Evolutionary conservation across 2,329 filamentous ascomycete genomes (phyloP), one percentile per base, ranked within the genome.

Genomic region (Verticillium nubilum): DNA sequence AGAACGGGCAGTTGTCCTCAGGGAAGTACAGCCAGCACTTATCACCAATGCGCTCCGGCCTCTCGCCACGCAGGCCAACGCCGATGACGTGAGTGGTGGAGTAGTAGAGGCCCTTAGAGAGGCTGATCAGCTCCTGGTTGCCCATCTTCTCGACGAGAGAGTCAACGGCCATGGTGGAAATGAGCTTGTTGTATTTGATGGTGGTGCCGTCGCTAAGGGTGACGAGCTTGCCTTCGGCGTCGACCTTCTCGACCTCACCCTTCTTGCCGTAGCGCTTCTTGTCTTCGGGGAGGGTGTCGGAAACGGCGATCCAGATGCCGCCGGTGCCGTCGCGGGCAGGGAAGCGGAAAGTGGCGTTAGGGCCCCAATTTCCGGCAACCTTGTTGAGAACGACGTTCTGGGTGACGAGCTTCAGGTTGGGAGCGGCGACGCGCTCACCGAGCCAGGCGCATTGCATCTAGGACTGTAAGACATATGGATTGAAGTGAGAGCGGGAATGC

Each of bases 21-120:
- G 95, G 95, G 87, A 98, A 99, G 86, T 99, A 99, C 66, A 99
- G 83, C 93, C 95, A 99, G 87, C 95, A 99, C 86, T 98, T 99
- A 82, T 99, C 95, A 66, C 95, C 95, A 68, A 99, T 99, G 73
- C 92, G 90, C 76, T 97, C 92, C 42, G 95, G 95, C 67, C 95
- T 91, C 70, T 83, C 85, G 66, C 95, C 95, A 72, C 95, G 92
- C 71, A 99, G 84, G 78, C 95, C 95, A 64, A 99, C 91, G 77
- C 95, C 95, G 68, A 99, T 90, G 70, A 99, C 94, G 78, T 99
- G 95, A 59, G 95, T 99, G 68, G 90, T 93, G 58, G 93, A 97
- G 84, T 96, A 99, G 86, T 88, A 98, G 60, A 99, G 88, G 63
- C 88, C 89, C 84, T 97, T 97, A 81, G 88, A 91, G 67, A 96